Conservation (phyloP, 345 rosid species). For the Hypericum androsaemum region DNA sequence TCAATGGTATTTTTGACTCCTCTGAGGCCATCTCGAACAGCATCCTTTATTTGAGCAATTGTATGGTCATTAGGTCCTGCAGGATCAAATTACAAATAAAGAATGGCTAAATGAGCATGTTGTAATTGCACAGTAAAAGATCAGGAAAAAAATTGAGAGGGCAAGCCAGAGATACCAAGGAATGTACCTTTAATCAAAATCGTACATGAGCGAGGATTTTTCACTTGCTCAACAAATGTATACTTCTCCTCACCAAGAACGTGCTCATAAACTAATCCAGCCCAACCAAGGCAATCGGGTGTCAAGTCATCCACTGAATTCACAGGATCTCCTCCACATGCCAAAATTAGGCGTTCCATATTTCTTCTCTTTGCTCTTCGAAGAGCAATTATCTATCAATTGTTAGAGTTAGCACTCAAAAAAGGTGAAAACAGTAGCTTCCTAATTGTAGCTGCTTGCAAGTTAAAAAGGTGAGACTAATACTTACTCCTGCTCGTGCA, state of each 20-base stretch:
- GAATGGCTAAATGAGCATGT: no score
- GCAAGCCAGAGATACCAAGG: no score
- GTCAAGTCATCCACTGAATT: conserved; percentile 82
- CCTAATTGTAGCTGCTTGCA: no score
- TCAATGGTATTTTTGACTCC: conserved; percentile 92
- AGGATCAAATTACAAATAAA: background rate
- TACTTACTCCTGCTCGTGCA: conserved; percentile 91
- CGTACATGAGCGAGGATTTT: conserved; percentile 83
- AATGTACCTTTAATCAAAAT: conserved; percentile 80
- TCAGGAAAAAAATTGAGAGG: no score
- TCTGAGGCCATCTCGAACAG: conserved; percentile 93
- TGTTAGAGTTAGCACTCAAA: conserved; percentile 1
- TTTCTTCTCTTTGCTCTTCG: conserved; percentile 98
- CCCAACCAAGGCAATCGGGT: conserved; percentile 94
- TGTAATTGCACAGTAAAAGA: no score
- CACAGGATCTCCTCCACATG: conserved; percentile 97
- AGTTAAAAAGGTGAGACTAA: no score
- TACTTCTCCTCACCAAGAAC: conserved; percentile 92
- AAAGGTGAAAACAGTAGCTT: background rate
- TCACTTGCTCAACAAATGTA: conserved; percentile 93
- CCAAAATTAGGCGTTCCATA: conserved; percentile 92
- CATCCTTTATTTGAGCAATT: conserved; percentile 97
- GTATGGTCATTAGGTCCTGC: conserved; percentile 97
- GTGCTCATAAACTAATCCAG: conserved; percentile 94
- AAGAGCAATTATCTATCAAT: conserved; percentile 75